Percentiles rank a stretch among this genome's conserved stretches.
phyloP scores from a whole-genome alignment of 2,329 filamentous ascomycete genomes.

The Hymenoscyphus infarciens region DNA sequence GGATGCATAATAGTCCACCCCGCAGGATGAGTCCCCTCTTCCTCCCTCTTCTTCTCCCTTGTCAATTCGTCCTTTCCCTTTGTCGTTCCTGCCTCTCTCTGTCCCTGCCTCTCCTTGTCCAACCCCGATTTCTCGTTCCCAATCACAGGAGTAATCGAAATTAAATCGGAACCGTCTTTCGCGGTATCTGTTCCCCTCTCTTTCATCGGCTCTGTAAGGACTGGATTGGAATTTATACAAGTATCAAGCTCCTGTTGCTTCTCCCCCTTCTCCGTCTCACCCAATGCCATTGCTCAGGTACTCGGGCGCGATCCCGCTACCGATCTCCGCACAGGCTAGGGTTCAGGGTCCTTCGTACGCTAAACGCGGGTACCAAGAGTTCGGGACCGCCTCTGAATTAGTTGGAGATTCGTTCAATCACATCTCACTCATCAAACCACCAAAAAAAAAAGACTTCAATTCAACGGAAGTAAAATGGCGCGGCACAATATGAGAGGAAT shows the following conservation, averaged over 20 bases:
- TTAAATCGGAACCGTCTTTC: no score
- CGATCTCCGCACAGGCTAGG: not conserved
- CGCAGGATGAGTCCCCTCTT: slow-evolving; percentile 10
- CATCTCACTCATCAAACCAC: not conserved
- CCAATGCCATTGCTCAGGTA: not conserved
- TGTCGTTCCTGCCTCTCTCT: not conserved
- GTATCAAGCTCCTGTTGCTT: not conserved
- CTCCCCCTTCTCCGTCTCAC: not conserved
- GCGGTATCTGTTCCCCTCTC: not conserved
- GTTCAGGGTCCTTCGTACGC: not conserved
- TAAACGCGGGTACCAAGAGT: not conserved
- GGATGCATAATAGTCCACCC: slow-evolving; percentile 30
- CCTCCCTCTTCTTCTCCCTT: slow-evolving; percentile 10
- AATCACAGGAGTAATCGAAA: not conserved
- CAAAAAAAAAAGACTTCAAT: not conserved
- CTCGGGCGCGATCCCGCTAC: not conserved
- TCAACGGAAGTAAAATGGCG: not conserved
- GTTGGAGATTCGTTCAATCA: not conserved
- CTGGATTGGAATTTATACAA: not conserved
- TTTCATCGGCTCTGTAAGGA: not conserved
- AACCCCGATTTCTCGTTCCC: not conserved
- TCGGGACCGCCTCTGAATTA: not conserved
- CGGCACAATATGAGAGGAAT: not conserved
- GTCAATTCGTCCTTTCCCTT: not conserved
- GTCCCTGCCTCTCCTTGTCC: not conserved